Base-by-base conservation (phyloP, 805 yeast species). In the Schizosaccharomyces cryophilus region DNA sequence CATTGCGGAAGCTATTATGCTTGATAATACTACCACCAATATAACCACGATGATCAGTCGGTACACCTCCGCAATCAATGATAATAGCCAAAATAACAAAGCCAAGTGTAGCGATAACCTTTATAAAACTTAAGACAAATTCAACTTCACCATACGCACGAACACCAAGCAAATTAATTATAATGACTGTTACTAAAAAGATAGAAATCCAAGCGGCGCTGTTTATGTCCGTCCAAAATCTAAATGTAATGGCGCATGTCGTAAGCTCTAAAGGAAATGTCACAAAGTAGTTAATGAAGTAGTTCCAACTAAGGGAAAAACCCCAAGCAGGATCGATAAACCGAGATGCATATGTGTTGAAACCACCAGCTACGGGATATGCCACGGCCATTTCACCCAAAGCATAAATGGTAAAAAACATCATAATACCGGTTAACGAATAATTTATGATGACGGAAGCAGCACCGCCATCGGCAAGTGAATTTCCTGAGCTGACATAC, bases 281-380 rank as follows among this genome's bases (percentile, higher is more conserved):
- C 60, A 82, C 81, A 31, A 83, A 71, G 81, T 82, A 80, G 69
- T 81, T 84, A 64, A 83, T 69, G 62, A 79, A 79, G 67, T 83
- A 83, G 68, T 81, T 81, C 85, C 85, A 80, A 54, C 85, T 85
- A 69, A 82, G 79, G 60, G 87, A 80, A 67, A 83, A 83, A 0
- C 87, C 87, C 69, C 82, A 74, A 29, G 84, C 80, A 15, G 83
- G 83, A 64, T 83, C 87, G 54, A 82, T 74, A 65, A 83, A 77
- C 65, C 87, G 73, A 60, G 80, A 74, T 64, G 82, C 78, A 70
- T 78, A 82, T 62, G 79, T 76, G 60, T 80, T 78, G 67, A 81
- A 80, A 17, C 82, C 76, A 68, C 85, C 84, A n/a, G 78, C 67
- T 67, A 75, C 83, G 65, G 79, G 85, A 75, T 74, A 85, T 66